A percentile compares a stretch with the other conserved stretches of the same genome.
Evolutionary conservation across 2,329 filamentous ascomycete species (phyloP).

Genomic region (Calonectria naviculata): DNA sequence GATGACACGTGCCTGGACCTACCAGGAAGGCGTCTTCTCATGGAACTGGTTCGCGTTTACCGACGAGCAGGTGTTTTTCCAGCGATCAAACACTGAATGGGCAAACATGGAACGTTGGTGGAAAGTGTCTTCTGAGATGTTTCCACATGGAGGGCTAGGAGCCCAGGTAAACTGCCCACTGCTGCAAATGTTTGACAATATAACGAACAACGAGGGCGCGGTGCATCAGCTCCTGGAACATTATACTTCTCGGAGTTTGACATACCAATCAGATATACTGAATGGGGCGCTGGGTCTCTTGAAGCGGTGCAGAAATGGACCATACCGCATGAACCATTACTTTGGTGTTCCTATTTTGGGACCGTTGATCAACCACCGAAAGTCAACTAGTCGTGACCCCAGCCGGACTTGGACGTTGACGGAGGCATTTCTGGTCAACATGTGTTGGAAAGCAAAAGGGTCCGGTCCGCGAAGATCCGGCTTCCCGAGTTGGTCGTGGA

Average conservation of each 20-base stretch:
- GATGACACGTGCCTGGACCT: conserved; percentile 24
- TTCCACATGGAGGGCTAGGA: conserved; percentile 16
- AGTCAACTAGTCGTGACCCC: neutral
- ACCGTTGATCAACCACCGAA: conserved; percentile 17
- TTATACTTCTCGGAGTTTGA: conserved; percentile 6
- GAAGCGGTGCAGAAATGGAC: conserved; percentile 18
- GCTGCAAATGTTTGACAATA: conserved; percentile 16
- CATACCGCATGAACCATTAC: conserved; percentile 22
- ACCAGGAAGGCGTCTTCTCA: conserved; percentile 20
- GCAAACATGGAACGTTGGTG: conserved; percentile 20
- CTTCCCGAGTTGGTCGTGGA: conserved; percentile 24
- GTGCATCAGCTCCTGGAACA: neutral
- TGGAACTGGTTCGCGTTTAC: conserved; percentile 23
- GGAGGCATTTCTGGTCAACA: conserved; percentile 14
- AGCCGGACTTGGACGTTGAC: conserved; percentile 12
- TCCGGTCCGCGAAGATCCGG: conserved; percentile 1
- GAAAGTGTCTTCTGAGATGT: conserved; percentile 21
- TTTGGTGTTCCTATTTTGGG: conserved; percentile 21
- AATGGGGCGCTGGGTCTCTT: conserved; percentile 19
- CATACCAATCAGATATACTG: conserved; percentile 15
- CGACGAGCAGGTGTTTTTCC: conserved; percentile 25
- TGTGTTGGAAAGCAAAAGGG: conserved; percentile 12
- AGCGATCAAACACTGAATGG: conserved; percentile 20
- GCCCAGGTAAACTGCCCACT: conserved; percentile 1
- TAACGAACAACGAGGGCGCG: conserved; percentile 13